Base-by-base conservation (phyloP, 2,329 filamentous ascomycete genomes). In the Rutstroemia sp. region DNA sequence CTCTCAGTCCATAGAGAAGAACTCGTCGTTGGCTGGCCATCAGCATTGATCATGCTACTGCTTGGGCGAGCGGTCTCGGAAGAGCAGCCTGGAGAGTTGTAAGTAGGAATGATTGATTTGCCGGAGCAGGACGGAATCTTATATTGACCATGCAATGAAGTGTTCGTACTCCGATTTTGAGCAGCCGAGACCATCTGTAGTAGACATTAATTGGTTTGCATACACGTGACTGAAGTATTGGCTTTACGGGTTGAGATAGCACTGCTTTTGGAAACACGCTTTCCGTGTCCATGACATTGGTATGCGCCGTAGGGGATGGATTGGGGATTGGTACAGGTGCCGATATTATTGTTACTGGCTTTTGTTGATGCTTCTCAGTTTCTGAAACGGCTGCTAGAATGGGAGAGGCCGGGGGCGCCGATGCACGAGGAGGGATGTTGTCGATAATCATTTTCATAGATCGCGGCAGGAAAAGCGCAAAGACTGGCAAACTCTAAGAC, bases 401-500 rank as follows among this genome's bases (percentile, higher is more conserved):
- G 12, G 53, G 53, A 17, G 47, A 56, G 39, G 47, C 51, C 19
- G 47, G 53, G 16, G 53, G 47, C 17, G 53, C 53, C n/a, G 19
- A 25, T 10, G 27, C 23, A 17, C 17, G 25, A 19, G 16, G 14
- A 27, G 19, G 17, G 9, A 23, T n/a, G 16, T 17, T 51, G 46
- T 14, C 19, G 5, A 45, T 19, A 38, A 25, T 16, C 38, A 51
- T 55, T 30, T 34, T 34, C 8, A 12, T 34, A 34, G 30, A 34
- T 34, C 9, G 3, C 30, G 1, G 9, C 8, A 34, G 46, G 25
- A 34, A 12, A n/a, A 9, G 44, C 10, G 30, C 30, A 10, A 34
- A 34, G 30, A 34, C 30, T 34, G 30, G 30, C 30, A 34, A 12
- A 12, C 30, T 16, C 19, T 6, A 9, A 27, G 17, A 12, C 7